A percentile compares a stretch with the other conserved stretches of the same genome.
Conservation (phyloP, 2,329 filamentous ascomycete species). For the Mycosphaerelloides madeirae region DNA sequence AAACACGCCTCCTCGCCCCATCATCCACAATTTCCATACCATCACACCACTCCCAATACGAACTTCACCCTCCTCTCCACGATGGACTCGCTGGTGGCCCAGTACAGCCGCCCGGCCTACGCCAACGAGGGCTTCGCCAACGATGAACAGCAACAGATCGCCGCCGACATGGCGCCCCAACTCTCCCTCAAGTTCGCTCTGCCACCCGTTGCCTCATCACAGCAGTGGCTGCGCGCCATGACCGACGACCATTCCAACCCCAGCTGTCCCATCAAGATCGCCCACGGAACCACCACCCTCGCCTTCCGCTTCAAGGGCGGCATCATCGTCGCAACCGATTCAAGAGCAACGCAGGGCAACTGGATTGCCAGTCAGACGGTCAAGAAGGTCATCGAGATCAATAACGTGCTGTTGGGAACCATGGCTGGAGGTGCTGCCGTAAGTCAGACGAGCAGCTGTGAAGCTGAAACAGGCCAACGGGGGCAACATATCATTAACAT, state of each 20-base stretch:
- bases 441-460: slow-evolving; percentile 32
- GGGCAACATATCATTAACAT: slow-evolving; percentile 12
- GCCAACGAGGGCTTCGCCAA: slow-evolving; percentile 71
- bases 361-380: slow-evolving; percentile 99
- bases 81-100: slow-evolving; percentile 92
- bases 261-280: slow-evolving; percentile 97
- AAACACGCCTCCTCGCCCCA: background rate
- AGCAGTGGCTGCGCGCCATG: slow-evolving; percentile 90
- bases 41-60: background rate
- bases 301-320: slow-evolving; percentile 97
- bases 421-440: slow-evolving; percentile 97
- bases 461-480: background rate
- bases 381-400: slow-evolving; percentile 99
- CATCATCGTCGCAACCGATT: slow-evolving; percentile 98
- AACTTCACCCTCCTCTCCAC: slow-evolving; percentile 14
- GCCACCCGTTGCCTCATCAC: slow-evolving; percentile 84
- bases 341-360: slow-evolving; percentile 91
- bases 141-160: slow-evolving; percentile 55
- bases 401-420: slow-evolving; percentile 86
- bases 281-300: slow-evolving; percentile 95
- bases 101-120: slow-evolving; percentile 77
- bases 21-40: background rate
- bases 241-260: slow-evolving; percentile 98
- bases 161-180: slow-evolving; percentile 65
- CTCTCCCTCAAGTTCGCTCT: slow-evolving; percentile 92